phyloP scores from a whole-genome alignment of 352 stramenopile genomes.

The Peronospora belbahrii region DNA sequence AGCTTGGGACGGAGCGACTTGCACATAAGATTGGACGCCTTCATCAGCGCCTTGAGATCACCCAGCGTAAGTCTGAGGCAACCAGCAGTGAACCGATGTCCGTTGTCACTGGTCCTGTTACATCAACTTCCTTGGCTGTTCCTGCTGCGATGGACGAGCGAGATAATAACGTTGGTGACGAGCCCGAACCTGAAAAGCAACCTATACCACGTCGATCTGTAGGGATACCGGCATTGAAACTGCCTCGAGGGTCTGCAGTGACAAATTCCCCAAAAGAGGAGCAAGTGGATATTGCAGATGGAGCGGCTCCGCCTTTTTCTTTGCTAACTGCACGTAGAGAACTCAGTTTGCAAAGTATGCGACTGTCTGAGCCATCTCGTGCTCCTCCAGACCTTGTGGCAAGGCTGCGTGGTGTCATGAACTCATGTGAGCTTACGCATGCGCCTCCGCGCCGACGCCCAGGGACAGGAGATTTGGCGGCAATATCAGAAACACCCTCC shows the following conservation, averaged over 20 bases:
- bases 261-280: constrained; percentile 14
- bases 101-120: background rate
- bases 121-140: constrained; percentile 5
- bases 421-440: constrained; percentile 55
- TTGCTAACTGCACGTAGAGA: background rate
- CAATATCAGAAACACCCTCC: constrained; percentile 11
- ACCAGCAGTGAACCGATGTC: constrained; percentile 1
- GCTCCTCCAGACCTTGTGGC: constrained; percentile 45
- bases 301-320: constrained; percentile 2
- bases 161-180: constrained; percentile 14
- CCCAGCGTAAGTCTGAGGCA: constrained; percentile 17
- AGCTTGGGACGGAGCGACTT: constrained; percentile 36
- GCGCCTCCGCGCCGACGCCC: constrained; percentile 26
- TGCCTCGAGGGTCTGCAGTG: background rate
- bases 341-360: constrained; percentile 2
- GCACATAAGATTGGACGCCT: constrained; percentile 42
- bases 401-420: constrained; percentile 62
- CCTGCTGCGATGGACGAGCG: constrained; percentile 16
- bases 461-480: constrained; percentile 3
- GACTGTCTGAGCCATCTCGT: constrained; percentile 15
- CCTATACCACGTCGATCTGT: constrained; percentile 9
- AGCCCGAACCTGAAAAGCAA: constrained; percentile 27
- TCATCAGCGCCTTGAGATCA: constrained; percentile 35
- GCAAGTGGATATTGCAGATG: constrained; percentile 17
- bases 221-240: constrained; percentile 7